Conservation (phyloP, 106 monocot species). For the Platanthera guangdongensis region DNA sequence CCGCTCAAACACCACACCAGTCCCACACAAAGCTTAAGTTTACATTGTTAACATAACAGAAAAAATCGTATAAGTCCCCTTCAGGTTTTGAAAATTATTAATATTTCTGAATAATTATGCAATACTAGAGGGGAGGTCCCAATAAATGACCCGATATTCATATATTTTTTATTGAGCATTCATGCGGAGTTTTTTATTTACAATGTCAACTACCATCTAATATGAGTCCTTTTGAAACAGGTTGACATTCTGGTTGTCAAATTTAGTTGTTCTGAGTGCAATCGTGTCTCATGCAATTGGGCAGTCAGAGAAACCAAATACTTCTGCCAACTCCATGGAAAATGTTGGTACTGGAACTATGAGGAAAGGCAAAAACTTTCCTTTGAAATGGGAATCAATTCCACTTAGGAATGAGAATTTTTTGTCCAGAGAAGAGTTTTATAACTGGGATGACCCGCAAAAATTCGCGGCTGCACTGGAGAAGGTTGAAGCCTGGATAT, state of each 20-base stretch:
- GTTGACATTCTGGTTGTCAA: conserved; percentile 92
- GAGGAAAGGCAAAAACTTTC: conserved; percentile 28
- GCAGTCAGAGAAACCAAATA: conserved; percentile 13
- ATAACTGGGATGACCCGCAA: conserved; percentile 49
- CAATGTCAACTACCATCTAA: not conserved
- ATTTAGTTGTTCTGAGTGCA: conserved; percentile 61
- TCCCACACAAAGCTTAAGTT: too few relatives aligned
- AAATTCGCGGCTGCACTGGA: conserved; percentile 50
- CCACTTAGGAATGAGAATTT: conserved; percentile 29
- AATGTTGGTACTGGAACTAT: conserved; percentile 8
- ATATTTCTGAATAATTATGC: too few relatives aligned
- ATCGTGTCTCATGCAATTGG: conserved; percentile 32
- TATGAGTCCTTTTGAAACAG: conserved; percentile 23
- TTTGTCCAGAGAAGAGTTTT: conserved; percentile 32
- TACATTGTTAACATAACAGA: too few relatives aligned
- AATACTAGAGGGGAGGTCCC: too few relatives aligned
- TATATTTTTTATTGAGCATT: too few relatives aligned
- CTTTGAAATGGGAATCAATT: conserved; percentile 60
- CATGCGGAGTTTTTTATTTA: not conserved
- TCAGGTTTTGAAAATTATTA: too few relatives aligned
- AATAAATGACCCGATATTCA: too few relatives aligned
- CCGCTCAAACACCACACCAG: too few relatives aligned
- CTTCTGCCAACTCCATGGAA: conserved; percentile 9
- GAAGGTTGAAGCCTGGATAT: conserved; percentile 84
- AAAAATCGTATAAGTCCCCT: too few relatives aligned